These are phyloP conservation scores for Rhypophila decipiens DNA, from an alignment of 495 filamentous ascomycete species.

Conservation along the genomic window DNA sequence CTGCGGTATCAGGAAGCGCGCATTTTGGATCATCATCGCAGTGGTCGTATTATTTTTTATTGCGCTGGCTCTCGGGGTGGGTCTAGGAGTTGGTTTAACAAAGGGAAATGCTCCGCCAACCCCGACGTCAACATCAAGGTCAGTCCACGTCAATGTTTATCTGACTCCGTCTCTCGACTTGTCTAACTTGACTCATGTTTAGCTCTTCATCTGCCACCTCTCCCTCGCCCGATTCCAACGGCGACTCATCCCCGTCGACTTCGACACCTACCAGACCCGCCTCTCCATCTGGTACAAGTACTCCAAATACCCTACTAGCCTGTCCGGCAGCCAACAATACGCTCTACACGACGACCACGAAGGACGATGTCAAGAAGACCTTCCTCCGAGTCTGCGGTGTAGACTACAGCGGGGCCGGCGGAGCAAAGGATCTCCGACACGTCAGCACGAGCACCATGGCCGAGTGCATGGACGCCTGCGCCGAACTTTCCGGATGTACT, in stretches of 20 bases:
- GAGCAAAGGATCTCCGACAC: constrained; percentile 31
- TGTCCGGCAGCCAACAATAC: constrained; percentile 42
- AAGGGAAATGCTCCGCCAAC: constrained; percentile 3
- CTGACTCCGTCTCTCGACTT: too few relatives aligned
- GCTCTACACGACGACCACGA: constrained; percentile 33
- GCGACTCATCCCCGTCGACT: background rate
- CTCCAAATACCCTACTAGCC: constrained; percentile 12
- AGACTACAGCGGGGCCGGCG: constrained; percentile 32
- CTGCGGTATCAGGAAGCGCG: constrained; percentile 19
- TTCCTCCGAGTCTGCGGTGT: constrained; percentile 41
- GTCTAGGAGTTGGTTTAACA: constrained; percentile 28
- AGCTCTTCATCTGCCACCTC: constrained; percentile 2
- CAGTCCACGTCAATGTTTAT: background rate
- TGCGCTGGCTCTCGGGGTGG: constrained; percentile 31
- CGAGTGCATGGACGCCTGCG: constrained; percentile 42
- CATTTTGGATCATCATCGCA: constrained; percentile 22
- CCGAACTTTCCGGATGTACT: constrained; percentile 32
- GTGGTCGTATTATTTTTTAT: constrained; percentile 24
- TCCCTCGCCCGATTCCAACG: background rate
- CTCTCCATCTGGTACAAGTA: constrained; percentile 1
- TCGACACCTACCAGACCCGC: constrained; percentile 1
- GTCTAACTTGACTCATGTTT: background rate
- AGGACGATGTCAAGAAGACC: constrained; percentile 21
- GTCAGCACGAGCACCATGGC: constrained; percentile 31
- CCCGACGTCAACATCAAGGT: constrained; percentile 15